Evolutionary conservation across 805 yeast genomes (phyloP), one percentile per base, ranked within the genome.

Genomic region (Nakazawaea pomicola): DNA sequence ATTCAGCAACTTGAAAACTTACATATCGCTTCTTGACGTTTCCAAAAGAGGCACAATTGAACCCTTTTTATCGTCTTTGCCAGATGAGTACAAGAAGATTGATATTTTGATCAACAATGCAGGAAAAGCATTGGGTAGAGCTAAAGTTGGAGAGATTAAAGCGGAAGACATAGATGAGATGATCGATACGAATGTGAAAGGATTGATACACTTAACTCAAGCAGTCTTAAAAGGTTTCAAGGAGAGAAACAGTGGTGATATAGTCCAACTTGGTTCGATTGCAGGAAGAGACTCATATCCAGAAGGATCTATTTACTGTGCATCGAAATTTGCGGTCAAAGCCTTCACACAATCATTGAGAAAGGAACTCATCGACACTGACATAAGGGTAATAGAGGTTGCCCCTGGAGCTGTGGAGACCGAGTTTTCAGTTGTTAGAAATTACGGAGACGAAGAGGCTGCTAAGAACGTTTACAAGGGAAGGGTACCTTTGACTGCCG

Each of bases 141-240:
- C 83, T 30, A 69, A 71, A 41, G 83, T 89, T 41, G 96, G 96
- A 12, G 64, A 67, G 4, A 78, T 91, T 47, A 61, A 62, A 1
- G 61, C 69, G n/a, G 62, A 64, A 4, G 96, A 89, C 55, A 75
- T 88, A 35, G 68, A 72, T 36, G 77, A 72, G 35, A 87, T 88
- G 88, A 80, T 86, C 62, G 72, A 82, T 53, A 88, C 96, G 45
- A 91, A 90, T 55, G 96, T 91, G 3, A 57, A 87, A 43, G 97
- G 96, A 3, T 68, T 90, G 60, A 84, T 90, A 46, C 76, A 83
- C 23, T 62, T 90, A 47, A 89, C 96, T 6, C 96, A 91, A 61
- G 78, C 82, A 5, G 72, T 89, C 19, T 62, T 91, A 34, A 81
- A 82, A 30, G 73, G 75, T 38, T 76, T 90, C 73, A 80, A 83